Evolutionary conservation across 345 rosid genomes (phyloP).

Genomic region (Pugionium cornutum): DNA sequence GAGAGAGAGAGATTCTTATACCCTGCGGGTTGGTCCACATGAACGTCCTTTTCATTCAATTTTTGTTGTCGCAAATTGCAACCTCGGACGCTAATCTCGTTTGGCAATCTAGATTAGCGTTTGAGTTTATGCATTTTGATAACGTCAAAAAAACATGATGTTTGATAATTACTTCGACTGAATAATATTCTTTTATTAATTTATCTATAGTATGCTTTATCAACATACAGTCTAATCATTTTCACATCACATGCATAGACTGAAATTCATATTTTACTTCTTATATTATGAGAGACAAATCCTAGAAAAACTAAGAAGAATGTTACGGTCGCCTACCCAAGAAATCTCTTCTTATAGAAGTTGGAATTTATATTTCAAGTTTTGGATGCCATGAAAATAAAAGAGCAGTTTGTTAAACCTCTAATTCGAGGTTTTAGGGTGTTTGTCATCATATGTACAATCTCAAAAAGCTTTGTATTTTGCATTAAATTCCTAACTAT

Average conservation of each 20-base stretch:
- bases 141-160: slow-evolving; percentile 3
- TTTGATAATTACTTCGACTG: slow-evolving; percentile 13
- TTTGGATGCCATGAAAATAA: not conserved
- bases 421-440: too few relatives aligned
- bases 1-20: slow-evolving; percentile 27
- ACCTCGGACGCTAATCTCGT: slow-evolving; percentile 13
- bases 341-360: not conserved
- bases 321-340: not conserved
- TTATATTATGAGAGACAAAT: not conserved
- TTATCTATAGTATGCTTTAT: not conserved
- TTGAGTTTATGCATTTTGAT: slow-evolving; percentile 13
- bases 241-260: slow-evolving; percentile 13
- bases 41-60: slow-evolving; percentile 12
- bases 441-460: too few relatives aligned
- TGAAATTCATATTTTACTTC: not conserved
- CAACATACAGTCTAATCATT: slow-evolving; percentile 13
- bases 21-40: slow-evolving; percentile 39
- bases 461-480: too few relatives aligned
- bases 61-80: slow-evolving; percentile 15
- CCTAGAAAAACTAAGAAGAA: not conserved
- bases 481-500: too few relatives aligned
- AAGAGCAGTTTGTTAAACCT: too few relatives aligned
- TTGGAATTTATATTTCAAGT: not conserved
- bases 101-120: slow-evolving; percentile 16
- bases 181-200: not conserved